Evolutionary conservation across 768 basidiomycete genomes (phyloP).

Genomic region (Hericium coralloides): DNA sequence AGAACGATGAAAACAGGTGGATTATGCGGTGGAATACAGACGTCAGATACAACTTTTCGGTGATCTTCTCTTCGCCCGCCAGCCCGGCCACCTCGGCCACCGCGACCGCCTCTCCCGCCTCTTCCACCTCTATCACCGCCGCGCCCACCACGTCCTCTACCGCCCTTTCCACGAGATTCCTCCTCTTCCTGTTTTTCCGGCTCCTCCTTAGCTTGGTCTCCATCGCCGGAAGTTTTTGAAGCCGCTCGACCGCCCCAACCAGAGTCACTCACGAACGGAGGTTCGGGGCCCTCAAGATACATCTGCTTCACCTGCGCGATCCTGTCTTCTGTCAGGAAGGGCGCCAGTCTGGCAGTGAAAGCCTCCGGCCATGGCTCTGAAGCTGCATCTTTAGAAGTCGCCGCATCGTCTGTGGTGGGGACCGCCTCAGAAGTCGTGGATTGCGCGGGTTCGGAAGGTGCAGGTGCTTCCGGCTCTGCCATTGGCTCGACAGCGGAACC

Average conservation of each 20-base stretch:
- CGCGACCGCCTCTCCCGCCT: slow-evolving; percentile 39
- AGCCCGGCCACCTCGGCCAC: slow-evolving; percentile 33
- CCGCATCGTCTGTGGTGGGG: slow-evolving; percentile 10
- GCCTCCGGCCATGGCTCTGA: slow-evolving; percentile 59
- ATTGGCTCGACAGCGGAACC: background rate
- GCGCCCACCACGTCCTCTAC: slow-evolving; percentile 30
- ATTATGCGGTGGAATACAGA: slow-evolving; percentile 31
- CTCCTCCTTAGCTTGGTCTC: slow-evolving; percentile 7
- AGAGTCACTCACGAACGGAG: slow-evolving; percentile 61
- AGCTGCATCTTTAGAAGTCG: slow-evolving; percentile 12
- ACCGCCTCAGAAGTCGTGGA: background rate
- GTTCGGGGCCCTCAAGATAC: slow-evolving; percentile 73
- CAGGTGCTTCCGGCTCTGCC: background rate
- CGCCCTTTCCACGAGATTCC: slow-evolving; percentile 12
- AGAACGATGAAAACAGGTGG: slow-evolving; percentile 5
- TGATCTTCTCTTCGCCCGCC: slow-evolving; percentile 44
- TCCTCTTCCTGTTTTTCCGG: slow-evolving; percentile 18
- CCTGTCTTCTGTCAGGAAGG: slow-evolving; percentile 54
- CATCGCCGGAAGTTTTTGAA: slow-evolving; percentile 22
- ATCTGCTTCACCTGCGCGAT: slow-evolving; percentile 61
- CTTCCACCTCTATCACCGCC: slow-evolving; percentile 32
- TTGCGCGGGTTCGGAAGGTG: background rate
- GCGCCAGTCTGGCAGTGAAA: slow-evolving; percentile 44
- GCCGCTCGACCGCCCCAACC: slow-evolving; percentile 59
- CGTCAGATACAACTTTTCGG: slow-evolving; percentile 75